Base-by-base conservation (phyloP, 192 early-diverging fungal species). In the Umbelopsis isabellina region DNA sequence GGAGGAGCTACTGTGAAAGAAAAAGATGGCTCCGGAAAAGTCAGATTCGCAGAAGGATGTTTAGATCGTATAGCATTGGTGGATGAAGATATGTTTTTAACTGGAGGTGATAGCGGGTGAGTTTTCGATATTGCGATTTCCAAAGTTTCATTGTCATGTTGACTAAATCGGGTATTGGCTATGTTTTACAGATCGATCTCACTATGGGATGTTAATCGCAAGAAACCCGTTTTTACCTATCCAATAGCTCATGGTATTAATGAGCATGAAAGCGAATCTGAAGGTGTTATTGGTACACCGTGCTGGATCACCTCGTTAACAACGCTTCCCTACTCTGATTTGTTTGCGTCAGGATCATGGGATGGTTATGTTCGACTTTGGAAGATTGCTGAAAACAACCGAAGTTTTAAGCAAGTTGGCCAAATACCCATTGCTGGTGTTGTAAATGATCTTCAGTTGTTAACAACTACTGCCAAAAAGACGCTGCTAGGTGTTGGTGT, bases 51-150 rank as follows among this genome's bases (percentile, higher is more conserved):
- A 21, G 91, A 93, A 61, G 90, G 91, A 7, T 88, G 86, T 11
- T 66, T 97, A 48, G 98, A 99, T 77, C 90, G 84, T 30, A 84
- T 98, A 22, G 91, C 91, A 21, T 88, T 97, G 89, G 80, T 99
- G 48, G 95, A 98, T 77, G 98, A 99, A 75, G 91, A 95, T 52
- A 85, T 87, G 46, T 99, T 93, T 86, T 82, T 99, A 22, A 95
- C 87, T 15, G 98, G 97, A 51, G 90, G 92, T 46, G 97, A 99
- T 79, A 88, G 84, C 70, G 94, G 92, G 90, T 91, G 70, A 65
- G 80, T 72, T 65, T 35, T 37, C 16, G 20, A 33, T 0, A 33
- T 35, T 65, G 30, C 12, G 7, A 45, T 64, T 23, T 15, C n/a
- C 70, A 33, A 25, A 22, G 4, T 79, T 25, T 48, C n/a, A 25